Percentiles rank a stretch among this genome's conserved stretches.
Evolutionary conservation across 2,329 filamentous ascomycete genomes (phyloP).

Genomic region (Ophiocordyceps camponoti-saundersi): DNA sequence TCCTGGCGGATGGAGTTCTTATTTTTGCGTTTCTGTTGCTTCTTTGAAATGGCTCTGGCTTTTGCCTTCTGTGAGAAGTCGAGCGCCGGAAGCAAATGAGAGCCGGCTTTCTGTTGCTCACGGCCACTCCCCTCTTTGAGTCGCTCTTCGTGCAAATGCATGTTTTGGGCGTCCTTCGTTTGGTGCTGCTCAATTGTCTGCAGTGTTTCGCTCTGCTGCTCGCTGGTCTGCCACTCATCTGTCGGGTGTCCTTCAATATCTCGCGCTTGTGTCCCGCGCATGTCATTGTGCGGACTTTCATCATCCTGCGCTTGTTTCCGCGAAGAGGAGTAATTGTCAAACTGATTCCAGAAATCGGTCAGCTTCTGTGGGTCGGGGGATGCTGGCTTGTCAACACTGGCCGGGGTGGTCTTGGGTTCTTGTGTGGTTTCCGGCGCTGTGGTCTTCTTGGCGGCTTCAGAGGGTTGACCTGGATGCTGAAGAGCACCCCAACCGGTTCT

Average conservation of each 20-base stretch:
- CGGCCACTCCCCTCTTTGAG: neutral
- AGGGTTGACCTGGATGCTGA: neutral
- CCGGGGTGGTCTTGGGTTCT: constrained; percentile 6
- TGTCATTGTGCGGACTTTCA: too few relatives aligned
- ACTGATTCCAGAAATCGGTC: too few relatives aligned
- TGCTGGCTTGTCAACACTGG: neutral
- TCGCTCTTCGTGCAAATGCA: too few relatives aligned
- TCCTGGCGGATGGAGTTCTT: constrained; percentile 9
- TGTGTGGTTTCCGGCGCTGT: constrained; percentile 8
- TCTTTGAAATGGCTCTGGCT: constrained; percentile 6
- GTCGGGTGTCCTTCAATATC: neutral
- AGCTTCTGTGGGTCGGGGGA: too few relatives aligned
- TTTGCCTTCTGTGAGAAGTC: neutral
- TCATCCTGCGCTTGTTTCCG: too few relatives aligned
- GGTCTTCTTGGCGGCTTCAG: neutral
- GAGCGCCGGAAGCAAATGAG: neutral
- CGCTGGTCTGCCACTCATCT: neutral
- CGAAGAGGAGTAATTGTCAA: too few relatives aligned
- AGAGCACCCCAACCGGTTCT: neutral
- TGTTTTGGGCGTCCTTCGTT: too few relatives aligned
- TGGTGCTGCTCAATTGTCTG: too few relatives aligned
- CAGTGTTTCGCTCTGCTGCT: neutral
- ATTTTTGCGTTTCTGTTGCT: neutral
- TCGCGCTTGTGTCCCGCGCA: too few relatives aligned
- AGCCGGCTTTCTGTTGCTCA: neutral